Evolutionary conservation across 371 early-diverging fungal species (phyloP).

Genomic region (Furculomyces boomerangus): DNA sequence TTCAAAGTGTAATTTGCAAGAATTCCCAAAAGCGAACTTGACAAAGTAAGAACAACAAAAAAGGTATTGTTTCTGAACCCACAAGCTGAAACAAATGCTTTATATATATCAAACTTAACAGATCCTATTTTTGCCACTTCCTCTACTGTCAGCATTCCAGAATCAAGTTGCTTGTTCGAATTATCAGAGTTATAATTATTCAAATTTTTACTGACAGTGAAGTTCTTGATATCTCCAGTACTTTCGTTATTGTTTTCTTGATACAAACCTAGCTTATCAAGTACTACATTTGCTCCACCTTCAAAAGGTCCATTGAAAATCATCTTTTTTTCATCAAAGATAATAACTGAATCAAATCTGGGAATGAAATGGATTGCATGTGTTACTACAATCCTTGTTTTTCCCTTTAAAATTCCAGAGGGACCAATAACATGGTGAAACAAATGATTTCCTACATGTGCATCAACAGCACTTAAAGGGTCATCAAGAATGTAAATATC

Average conservation of each 20-base stretch:
- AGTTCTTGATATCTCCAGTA: background rate
- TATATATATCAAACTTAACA: background rate
- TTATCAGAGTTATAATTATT: background rate
- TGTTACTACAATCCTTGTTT: background rate
- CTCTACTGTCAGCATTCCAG: background rate
- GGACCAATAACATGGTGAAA: background rate
- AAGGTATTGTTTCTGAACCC: background rate
- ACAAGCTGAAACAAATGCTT: background rate
- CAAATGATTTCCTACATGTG: conserved; percentile 7
- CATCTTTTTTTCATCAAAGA: background rate
- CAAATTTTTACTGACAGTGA: background rate
- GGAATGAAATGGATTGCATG: background rate
- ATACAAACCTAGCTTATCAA: background rate
- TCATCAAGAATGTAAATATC: conserved; percentile 43
- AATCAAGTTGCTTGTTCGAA: background rate
- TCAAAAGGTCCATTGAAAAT: background rate
- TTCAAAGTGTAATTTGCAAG: background rate
- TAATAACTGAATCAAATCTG: background rate
- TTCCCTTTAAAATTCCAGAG: background rate
- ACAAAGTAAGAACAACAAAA: background rate
- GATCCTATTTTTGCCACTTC: background rate
- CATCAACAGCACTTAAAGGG: conserved; percentile 50
- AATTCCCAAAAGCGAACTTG: background rate
- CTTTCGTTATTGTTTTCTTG: background rate
- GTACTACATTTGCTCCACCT: background rate